A percentile compares a stretch with the other conserved stretches of the same genome.
Conservation (phyloP, 805 yeast species). For the Saccharomycopsis sp. region DNA sequence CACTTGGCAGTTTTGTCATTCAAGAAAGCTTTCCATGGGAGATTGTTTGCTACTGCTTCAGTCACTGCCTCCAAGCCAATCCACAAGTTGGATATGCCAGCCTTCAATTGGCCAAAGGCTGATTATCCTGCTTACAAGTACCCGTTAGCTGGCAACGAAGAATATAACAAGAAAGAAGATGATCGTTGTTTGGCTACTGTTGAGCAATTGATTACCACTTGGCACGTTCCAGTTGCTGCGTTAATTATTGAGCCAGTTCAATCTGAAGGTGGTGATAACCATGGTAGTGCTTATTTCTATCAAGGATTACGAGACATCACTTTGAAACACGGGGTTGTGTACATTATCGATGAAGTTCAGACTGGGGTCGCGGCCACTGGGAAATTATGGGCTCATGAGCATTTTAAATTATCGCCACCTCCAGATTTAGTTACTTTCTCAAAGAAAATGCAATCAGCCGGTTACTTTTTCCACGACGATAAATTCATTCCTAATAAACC, state of each 20-base stretch:
- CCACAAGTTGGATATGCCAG: constrained; percentile 54
- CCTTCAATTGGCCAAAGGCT: constrained; percentile 53
- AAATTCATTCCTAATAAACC: constrained; percentile 52
- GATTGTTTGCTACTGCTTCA: constrained; percentile 49
- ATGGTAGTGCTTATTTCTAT: constrained; percentile 54
- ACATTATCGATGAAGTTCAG: constrained; percentile 69
- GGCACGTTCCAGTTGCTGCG: constrained; percentile 44
- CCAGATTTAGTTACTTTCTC: constrained; percentile 68
- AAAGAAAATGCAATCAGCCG: constrained; percentile 68
- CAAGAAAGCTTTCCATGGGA: constrained; percentile 50
- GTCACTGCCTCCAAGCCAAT: constrained; percentile 51
- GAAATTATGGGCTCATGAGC: constrained; percentile 68
- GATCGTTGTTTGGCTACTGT: constrained; percentile 39
- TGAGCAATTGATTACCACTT: constrained; percentile 33
- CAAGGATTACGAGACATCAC: constrained; percentile 58
- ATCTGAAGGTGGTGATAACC: constrained; percentile 74
- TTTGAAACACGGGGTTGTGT: constrained; percentile 45
- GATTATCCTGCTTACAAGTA: constrained; percentile 47
- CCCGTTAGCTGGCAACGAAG: constrained; percentile 40
- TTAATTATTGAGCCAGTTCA: constrained; percentile 56
- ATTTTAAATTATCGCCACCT: constrained; percentile 52
- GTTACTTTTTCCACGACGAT: constrained; percentile 57
- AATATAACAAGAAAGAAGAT: constrained; percentile 42
- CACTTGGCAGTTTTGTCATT: constrained; percentile 48
- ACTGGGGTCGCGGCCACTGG: constrained; percentile 73